A percentile compares a stretch with the other conserved stretches of the same genome.
Conservation (phyloP, 371 early-diverging fungal species). For the Mortierella sp. region DNA sequence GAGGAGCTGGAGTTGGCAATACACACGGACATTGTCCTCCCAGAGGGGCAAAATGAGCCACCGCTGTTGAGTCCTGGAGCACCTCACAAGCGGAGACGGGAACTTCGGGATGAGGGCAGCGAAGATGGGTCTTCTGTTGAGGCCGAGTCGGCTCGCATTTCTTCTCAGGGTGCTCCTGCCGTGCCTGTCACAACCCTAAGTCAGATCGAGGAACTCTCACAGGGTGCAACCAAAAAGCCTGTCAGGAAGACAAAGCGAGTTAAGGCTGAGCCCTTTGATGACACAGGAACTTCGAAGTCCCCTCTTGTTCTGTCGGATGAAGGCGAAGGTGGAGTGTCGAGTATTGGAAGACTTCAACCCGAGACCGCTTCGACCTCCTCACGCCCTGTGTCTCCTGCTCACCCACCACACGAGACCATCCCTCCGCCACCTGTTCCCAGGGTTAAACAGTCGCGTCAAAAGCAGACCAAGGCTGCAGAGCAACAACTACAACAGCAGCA, state of each 20-base stretch:
- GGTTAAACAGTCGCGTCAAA: background rate
- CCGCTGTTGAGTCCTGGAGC: conserved; percentile 30
- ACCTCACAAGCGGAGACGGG: conserved; percentile 48
- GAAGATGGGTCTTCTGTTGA: conserved; percentile 33
- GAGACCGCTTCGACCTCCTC: background rate
- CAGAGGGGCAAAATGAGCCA: background rate
- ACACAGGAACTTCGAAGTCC: background rate
- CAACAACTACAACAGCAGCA: conserved; percentile 16
- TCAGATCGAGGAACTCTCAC: background rate
- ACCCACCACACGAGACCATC: background rate
- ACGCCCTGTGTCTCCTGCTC: background rate
- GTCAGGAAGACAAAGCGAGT: conserved; percentile 39
- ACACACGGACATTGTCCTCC: background rate
- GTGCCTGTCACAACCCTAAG: background rate
- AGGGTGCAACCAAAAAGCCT: conserved; percentile 14
- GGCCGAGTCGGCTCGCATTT: background rate
- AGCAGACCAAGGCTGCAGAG: conserved; percentile 13
- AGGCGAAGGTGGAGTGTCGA: background rate
- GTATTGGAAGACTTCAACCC: background rate
- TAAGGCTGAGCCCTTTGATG: conserved; percentile 31
- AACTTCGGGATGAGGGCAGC: conserved; percentile 34
- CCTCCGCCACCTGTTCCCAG: background rate
- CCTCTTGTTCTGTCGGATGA: background rate
- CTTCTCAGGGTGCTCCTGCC: background rate
- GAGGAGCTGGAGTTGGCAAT: background rate